Conservation (phyloP, 768 basidiomycete genomes). For the Russula vinacea region DNA sequence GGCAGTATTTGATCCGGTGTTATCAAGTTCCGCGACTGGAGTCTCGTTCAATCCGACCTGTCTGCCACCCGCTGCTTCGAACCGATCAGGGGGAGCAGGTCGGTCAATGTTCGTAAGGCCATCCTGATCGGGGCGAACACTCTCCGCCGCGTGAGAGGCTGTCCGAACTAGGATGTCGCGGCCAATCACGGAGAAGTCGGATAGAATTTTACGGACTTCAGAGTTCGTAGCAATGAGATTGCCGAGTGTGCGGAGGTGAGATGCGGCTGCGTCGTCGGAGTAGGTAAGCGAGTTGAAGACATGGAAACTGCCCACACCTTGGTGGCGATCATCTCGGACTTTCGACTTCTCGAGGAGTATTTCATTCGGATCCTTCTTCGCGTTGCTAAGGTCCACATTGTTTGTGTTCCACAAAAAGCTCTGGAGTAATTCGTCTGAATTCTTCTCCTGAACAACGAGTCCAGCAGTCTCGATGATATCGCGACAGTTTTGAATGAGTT, state of each 20-base stretch:
- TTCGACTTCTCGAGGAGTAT: slow-evolving; percentile 52
- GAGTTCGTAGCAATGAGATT: slow-evolving; percentile 89
- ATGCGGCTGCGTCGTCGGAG: slow-evolving; percentile 51
- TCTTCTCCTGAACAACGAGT: slow-evolving; percentile 76
- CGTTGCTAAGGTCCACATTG: slow-evolving; percentile 45
- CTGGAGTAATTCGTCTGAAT: slow-evolving; percentile 87
- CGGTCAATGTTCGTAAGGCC: slow-evolving; percentile 64
- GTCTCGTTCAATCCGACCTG: slow-evolving; percentile 46
- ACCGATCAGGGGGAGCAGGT: slow-evolving; percentile 64
- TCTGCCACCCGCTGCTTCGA: slow-evolving; percentile 47
- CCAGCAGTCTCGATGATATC: slow-evolving; percentile 76
- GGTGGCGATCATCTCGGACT: slow-evolving; percentile 53
- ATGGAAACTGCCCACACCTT: slow-evolving; percentile 45
- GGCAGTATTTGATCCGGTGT: too few species aligned
- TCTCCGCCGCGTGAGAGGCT: slow-evolving; percentile 65
- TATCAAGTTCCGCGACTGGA: slow-evolving; percentile 31
- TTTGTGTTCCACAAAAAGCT: slow-evolving; percentile 83
- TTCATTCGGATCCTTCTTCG: slow-evolving; percentile 43
- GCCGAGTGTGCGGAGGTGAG: slow-evolving; percentile 84
- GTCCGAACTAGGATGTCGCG: slow-evolving; percentile 79
- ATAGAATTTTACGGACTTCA: slow-evolving; percentile 84
- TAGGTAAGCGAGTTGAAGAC: not conserved
- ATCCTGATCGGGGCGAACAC: slow-evolving; percentile 63
- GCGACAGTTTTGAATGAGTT: slow-evolving; percentile 71
- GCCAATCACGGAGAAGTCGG: slow-evolving; percentile 72